A percentile compares a stretch with the other conserved stretches of the same genome.
Conservation (phyloP, 352 stramenopile genomes). For the Phytophthora tentaculata region DNA sequence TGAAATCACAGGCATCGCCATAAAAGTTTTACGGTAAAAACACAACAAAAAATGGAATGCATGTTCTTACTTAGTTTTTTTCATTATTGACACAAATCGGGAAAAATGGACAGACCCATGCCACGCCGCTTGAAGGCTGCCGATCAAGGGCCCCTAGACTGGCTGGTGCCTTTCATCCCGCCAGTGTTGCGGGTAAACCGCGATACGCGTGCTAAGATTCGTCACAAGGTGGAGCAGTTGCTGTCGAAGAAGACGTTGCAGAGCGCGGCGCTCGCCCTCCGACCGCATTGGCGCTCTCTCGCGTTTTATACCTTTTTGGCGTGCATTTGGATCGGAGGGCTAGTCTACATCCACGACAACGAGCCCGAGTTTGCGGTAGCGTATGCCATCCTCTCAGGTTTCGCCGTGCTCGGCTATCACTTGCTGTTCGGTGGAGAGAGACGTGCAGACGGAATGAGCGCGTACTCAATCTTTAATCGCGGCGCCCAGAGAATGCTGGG, state of each 20-base stretch:
- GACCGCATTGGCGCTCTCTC: constrained; percentile 35
- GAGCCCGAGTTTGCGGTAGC: constrained; percentile 60
- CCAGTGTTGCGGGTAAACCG: constrained; percentile 81
- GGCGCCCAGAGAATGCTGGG: constrained; percentile 73
- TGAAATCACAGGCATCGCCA: constrained; percentile 39
- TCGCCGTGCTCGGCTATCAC: constrained; percentile 47
- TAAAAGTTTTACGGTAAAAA: too few species aligned
- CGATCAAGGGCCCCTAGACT: constrained; percentile 60
- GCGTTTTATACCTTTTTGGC: constrained; percentile 21
- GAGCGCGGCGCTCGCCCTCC: constrained; percentile 20
- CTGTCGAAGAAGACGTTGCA: constrained; percentile 43
- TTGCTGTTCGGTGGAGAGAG: constrained; percentile 36
- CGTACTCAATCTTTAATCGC: constrained; percentile 87
- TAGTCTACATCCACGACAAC: constrained; percentile 57
- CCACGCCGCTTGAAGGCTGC: constrained; percentile 17
- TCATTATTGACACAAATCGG: not conserved
- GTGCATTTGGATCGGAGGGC: constrained; percentile 48
- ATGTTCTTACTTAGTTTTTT: too few species aligned
- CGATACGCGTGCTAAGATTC: constrained; percentile 63
- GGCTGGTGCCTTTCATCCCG: constrained; percentile 84
- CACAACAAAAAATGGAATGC: too few species aligned
- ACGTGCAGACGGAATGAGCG: constrained; percentile 50
- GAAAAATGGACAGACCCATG: constrained; percentile 13
- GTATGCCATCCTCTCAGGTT: constrained; percentile 71
- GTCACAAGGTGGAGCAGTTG: constrained; percentile 37